Evolutionary conservation across 192 early-diverging fungal species (phyloP).

Genomic region (Linnemannia elongata): DNA sequence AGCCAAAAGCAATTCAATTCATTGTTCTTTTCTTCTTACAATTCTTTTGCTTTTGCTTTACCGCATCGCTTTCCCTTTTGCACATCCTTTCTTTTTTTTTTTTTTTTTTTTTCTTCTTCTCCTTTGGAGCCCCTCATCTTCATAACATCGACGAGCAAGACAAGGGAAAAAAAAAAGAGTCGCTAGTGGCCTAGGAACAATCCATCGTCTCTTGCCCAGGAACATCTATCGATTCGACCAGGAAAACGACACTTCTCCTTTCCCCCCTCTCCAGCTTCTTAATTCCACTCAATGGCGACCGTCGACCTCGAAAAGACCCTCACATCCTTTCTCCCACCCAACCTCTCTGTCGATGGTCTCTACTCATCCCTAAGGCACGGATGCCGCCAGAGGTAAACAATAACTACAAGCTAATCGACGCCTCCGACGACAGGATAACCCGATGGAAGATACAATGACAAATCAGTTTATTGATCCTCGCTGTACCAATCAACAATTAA

Average conservation of each 20-base stretch:
- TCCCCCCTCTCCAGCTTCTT: not conserved
- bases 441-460: not conserved
- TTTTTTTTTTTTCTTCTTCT: too few species aligned
- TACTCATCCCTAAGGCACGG: slow-evolving; percentile 42
- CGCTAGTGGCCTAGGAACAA: not conserved
- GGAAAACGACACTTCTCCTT: not conserved
- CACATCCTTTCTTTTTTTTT: not conserved
- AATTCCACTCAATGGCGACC: slow-evolving; percentile 17
- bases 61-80: not conserved
- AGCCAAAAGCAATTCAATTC: too few species aligned
- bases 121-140: not conserved
- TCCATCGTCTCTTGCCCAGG: not conserved
- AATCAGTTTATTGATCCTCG: not conserved
- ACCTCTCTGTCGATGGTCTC: slow-evolving; percentile 46
- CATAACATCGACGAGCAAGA: not conserved
- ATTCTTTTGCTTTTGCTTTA: not conserved
- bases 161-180: not conserved
- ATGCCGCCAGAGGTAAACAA: slow-evolving; percentile 41
- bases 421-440: not conserved
- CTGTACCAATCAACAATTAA: not conserved
- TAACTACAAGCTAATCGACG: not conserved
- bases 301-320: slow-evolving; percentile 26
- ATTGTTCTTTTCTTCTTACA: not conserved
- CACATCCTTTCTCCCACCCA: slow-evolving; percentile 39
- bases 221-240: not conserved